Percentiles rank a stretch among this genome's conserved stretches.
Conservation (phyloP, 768 basidiomycete species). For the Solioccasus polychromus region DNA sequence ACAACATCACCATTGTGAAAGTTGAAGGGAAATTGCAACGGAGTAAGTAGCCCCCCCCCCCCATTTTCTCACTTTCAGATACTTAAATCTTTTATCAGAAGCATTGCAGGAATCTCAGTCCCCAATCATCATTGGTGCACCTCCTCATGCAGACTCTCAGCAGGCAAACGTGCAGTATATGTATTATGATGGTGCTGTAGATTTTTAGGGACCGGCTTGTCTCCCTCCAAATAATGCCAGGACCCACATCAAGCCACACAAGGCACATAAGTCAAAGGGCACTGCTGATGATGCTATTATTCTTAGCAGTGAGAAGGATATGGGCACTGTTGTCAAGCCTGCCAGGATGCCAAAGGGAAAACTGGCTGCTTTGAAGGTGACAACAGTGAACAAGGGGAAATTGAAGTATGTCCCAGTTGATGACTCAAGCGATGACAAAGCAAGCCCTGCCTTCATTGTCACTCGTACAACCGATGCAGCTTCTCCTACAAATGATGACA, state of each 20-base stretch:
- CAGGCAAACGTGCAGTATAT: background rate
- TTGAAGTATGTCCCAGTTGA: background rate
- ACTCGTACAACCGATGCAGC: too few relatives aligned
- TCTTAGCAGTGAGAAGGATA: background rate
- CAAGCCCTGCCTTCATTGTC: too few relatives aligned
- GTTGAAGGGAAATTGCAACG: background rate
- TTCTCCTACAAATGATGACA: too few relatives aligned
- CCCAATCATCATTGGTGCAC: background rate
- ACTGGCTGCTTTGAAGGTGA: background rate
- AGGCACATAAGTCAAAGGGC: background rate
- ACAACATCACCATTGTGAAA: background rate
- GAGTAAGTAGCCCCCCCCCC: background rate
- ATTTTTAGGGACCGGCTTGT: background rate
- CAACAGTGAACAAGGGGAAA: background rate
- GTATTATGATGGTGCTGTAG: background rate
- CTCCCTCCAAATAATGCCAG: background rate
- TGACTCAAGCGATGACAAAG: background rate
- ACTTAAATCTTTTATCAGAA: background rate
- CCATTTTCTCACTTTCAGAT: background rate
- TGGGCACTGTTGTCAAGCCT: background rate
- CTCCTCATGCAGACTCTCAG: background rate
- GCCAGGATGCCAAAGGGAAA: background rate
- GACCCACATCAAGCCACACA: background rate
- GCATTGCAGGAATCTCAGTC: background rate
- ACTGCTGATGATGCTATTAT: background rate